These are phyloP conservation scores for Begonia masoniana DNA, from an alignment of 306 rosid genomes.

Conservation along the genomic window DNA sequence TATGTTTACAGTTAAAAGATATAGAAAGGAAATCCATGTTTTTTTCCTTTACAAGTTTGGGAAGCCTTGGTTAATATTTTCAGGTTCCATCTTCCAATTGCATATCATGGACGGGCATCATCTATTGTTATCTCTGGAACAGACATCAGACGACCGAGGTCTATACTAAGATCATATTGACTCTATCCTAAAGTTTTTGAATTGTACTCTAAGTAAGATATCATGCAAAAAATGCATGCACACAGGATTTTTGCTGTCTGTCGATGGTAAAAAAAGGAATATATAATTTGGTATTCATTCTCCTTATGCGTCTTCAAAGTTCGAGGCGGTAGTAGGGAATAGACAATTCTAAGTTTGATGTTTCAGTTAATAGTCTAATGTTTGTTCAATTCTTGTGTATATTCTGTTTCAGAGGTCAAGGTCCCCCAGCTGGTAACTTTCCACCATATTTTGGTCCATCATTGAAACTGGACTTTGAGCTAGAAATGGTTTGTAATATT, in stretches of 20 bases:
- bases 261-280: too few relatives aligned
- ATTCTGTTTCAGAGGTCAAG: conserved; percentile 67
- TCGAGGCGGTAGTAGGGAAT: neutral
- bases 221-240: too few relatives aligned
- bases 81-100: conserved; percentile 91
- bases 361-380: too few relatives aligned
- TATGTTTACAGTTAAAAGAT: conserved; percentile 4
- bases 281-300: too few relatives aligned
- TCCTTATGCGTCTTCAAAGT: too few relatives aligned
- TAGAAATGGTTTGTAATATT: conserved; percentile 66
- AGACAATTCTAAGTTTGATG: too few relatives aligned
- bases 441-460: conserved; percentile 81
- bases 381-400: neutral
- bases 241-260: too few relatives aligned
- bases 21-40: too few relatives aligned
- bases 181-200: too few relatives aligned
- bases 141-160: conserved; percentile 81
- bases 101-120: conserved; percentile 92
- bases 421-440: conserved; percentile 42
- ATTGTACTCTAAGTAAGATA: too few relatives aligned
- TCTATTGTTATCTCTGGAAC: conserved; percentile 94
- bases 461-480: conserved; percentile 72
- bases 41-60: neutral
- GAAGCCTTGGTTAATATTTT: neutral
- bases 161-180: neutral